A percentile compares a stretch with the other conserved stretches of the same genome.
Conservation (phyloP, 2,329 filamentous ascomycete species). For the Myriosclerotinia curreyana region DNA sequence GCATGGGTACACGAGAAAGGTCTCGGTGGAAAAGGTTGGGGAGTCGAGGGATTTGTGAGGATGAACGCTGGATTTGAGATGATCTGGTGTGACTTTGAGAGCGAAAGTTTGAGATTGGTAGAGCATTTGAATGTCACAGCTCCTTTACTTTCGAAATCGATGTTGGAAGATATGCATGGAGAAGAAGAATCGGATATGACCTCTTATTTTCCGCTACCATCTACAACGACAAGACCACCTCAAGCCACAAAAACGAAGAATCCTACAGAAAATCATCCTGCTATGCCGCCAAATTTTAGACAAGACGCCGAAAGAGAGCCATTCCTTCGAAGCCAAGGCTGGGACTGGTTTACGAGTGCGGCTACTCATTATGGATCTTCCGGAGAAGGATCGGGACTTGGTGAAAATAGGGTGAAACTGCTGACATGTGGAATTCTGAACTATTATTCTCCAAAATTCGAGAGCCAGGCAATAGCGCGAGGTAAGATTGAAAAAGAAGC, state of each 20-base stretch:
- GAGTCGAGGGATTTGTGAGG: conserved; percentile 49
- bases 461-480: conserved; percentile 38
- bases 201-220: conserved; percentile 42
- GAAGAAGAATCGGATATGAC: conserved; percentile 25
- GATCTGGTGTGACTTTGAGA: conserved; percentile 52
- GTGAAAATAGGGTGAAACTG: conserved; percentile 44
- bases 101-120: conserved; percentile 45
- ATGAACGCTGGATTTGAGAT: conserved; percentile 53
- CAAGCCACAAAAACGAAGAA: conserved; percentile 34
- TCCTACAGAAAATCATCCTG: conserved; percentile 37
- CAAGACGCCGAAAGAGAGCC: conserved; percentile 39
- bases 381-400: conserved; percentile 41
- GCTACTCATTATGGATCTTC: conserved; percentile 45
- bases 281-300: conserved; percentile 42
- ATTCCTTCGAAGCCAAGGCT: conserved; percentile 43
- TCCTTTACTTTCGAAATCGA: conserved; percentile 39
- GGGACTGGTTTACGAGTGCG: conserved; percentile 48
- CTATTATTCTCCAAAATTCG: conserved; percentile 45
- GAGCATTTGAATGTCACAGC: conserved; percentile 48
- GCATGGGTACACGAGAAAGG: conserved; percentile 44
- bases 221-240: conserved; percentile 41
- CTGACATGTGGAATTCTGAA: conserved; percentile 46
- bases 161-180: conserved; percentile 21
- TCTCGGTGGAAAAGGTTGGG: conserved; percentile 47
- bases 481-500: conserved; percentile 38